Percentiles rank a stretch among this genome's conserved stretches.
These are phyloP conservation scores for Linanthus parryae DNA, from an alignment of 148 eudicot species.

Conservation along the genomic window DNA sequence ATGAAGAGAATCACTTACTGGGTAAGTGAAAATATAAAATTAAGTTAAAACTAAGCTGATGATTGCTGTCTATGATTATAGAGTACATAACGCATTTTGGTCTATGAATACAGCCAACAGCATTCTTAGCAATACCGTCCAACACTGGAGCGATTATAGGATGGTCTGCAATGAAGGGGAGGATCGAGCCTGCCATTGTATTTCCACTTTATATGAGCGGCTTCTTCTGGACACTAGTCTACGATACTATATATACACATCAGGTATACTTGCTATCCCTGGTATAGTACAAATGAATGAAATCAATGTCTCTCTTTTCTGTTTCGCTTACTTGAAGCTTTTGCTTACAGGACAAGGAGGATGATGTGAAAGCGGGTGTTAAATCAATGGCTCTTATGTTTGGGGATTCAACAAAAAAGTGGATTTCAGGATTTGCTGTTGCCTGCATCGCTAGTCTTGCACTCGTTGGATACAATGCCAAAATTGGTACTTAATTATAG, in stretches of 20 bases:
- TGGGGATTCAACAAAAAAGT: no score
- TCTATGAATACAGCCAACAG: not conserved
- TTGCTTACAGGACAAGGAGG: no score
- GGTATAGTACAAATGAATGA: no score
- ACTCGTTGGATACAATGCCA: no score
- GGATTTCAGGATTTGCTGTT: no score
- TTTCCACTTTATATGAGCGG: not conserved
- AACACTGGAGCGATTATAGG: slow-evolving; percentile 1
- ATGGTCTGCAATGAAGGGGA: slow-evolving; percentile 2
- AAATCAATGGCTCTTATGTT: no score
- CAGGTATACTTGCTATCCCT: not conserved
- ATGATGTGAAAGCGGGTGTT: no score
- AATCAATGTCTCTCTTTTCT: no score
- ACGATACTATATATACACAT: slow-evolving; percentile 1
- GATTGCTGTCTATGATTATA: not conserved
- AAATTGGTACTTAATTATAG: no score
- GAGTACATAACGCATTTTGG: not conserved
- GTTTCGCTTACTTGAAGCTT: no score
- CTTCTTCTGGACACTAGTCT: not conserved
- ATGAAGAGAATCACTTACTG: slow-evolving; percentile 3
- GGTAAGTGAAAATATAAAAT: not conserved
- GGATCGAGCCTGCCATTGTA: not conserved
- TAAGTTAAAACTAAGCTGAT: not conserved
- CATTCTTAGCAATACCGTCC: not conserved
- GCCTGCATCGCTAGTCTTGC: no score